Percentiles rank a stretch among this genome's conserved stretches.
Evolutionary conservation across 768 basidiomycete genomes (phyloP).

Genomic region (Mycena maculata): DNA sequence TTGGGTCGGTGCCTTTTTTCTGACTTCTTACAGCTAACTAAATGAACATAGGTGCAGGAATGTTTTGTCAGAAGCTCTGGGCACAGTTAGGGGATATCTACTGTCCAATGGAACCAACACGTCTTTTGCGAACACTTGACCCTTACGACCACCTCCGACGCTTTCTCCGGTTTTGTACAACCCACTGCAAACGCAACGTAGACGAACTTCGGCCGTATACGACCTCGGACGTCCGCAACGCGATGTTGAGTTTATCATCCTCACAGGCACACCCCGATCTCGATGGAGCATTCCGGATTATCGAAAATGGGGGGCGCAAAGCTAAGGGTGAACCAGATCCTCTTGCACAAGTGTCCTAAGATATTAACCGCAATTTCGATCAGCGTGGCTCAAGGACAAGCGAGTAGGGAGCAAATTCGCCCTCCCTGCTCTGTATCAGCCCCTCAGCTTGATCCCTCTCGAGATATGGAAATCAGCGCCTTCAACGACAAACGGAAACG

Average conservation of each 20-base stretch:
- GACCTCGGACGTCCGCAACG: slow-evolving; percentile 17
- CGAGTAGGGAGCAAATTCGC: slow-evolving; percentile 32
- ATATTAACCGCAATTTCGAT: background rate
- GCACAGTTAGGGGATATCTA: slow-evolving; percentile 3
- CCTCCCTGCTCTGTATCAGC: slow-evolving; percentile 41
- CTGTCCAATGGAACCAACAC: slow-evolving; percentile 25
- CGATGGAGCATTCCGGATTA: slow-evolving; percentile 12
- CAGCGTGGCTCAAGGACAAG: slow-evolving; percentile 47
- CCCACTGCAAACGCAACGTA: slow-evolving; percentile 39
- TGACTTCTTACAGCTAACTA: background rate
- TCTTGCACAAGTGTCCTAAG: background rate
- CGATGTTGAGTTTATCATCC: slow-evolving; percentile 42
- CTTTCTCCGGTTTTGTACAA: slow-evolving; percentile 36
- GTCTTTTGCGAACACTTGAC: slow-evolving; percentile 27
- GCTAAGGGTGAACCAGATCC: slow-evolving; percentile 34
- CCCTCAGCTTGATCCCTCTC: slow-evolving; percentile 40
- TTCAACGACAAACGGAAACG: slow-evolving; percentile 35
- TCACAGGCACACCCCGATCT: slow-evolving; percentile 32
- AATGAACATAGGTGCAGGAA: slow-evolving; percentile 27
- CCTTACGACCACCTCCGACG: slow-evolving; percentile 43
- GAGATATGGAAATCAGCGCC: slow-evolving; percentile 42
- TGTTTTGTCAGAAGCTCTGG: slow-evolving; percentile 20
- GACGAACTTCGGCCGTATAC: slow-evolving; percentile 15
- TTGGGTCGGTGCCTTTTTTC: slow-evolving; percentile 23
- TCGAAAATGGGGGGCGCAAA: slow-evolving; percentile 32